A percentile compares a stretch with the other conserved stretches of the same genome.
phyloP scores from a whole-genome alignment of 441 rosid genomes.

The Pelargonium citronellum region DNA sequence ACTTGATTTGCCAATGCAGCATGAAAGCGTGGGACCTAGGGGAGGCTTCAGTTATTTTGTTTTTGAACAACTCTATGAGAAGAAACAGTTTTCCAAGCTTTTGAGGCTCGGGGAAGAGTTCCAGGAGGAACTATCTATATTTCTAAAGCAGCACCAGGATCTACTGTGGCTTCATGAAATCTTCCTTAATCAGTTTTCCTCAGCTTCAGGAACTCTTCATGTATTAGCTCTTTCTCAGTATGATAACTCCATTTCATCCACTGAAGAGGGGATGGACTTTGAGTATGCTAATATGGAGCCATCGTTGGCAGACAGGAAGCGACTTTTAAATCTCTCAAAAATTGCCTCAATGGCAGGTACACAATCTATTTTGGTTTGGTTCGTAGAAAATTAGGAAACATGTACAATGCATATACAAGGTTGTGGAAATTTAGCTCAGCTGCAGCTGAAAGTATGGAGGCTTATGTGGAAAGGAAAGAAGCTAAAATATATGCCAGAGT shows the following conservation, averaged over 20 bases:
- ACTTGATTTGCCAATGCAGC: constrained; percentile 40
- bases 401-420: background rate
- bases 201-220: constrained; percentile 84
- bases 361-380: background rate
- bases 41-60: constrained; percentile 93
- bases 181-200: constrained; percentile 76
- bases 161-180: constrained; percentile 85
- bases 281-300: constrained; percentile 28
- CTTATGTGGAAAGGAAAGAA: background rate
- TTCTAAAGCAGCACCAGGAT: constrained; percentile 55
- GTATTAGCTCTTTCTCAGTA: constrained; percentile 63
- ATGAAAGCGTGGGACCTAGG: constrained; percentile 77
- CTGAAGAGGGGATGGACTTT: constrained; percentile 38
- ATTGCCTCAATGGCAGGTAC: constrained; percentile 79
- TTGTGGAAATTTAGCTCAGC: background rate
- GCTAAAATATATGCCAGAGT: background rate
- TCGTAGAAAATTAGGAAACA: background rate
- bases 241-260: constrained; percentile 33
- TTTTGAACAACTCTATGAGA: constrained; percentile 59
- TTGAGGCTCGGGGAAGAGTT: constrained; percentile 94
- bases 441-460: background rate
- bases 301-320: constrained; percentile 64
- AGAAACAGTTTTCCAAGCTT: constrained; percentile 67
- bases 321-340: constrained; percentile 74
- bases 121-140: constrained; percentile 64